These are phyloP conservation scores for Tylopilus orsonianus DNA, from an alignment of 1,284 basidiomycete genomes.

Conservation along the genomic window DNA sequence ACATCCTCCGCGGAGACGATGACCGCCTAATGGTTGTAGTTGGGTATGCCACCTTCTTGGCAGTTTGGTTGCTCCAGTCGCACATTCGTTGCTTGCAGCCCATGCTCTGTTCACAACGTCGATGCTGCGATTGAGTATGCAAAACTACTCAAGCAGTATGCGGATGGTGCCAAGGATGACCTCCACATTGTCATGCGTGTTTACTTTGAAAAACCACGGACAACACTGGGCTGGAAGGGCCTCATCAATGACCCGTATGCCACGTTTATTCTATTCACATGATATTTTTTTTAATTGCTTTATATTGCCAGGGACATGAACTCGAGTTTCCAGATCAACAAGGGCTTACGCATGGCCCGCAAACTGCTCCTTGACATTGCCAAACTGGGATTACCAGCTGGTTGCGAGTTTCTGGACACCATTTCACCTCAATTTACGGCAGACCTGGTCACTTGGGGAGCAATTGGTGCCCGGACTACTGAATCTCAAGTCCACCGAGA, in stretches of 20 bases:
- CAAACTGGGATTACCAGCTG: conserved; percentile 82
- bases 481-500: conserved; percentile 97
- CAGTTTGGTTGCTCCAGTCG: neutral
- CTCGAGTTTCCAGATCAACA: conserved; percentile 91
- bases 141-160: conserved; percentile 75
- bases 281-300: neutral
- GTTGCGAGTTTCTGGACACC: conserved; percentile 88
- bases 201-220: conserved; percentile 96
- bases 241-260: conserved; percentile 87
- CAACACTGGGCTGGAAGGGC: conserved; percentile 98
- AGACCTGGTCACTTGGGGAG: conserved; percentile 96
- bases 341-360: conserved; percentile 89
- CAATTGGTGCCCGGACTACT: conserved; percentile 94
- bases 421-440: conserved; percentile 94
- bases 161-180: conserved; percentile 79
- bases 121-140: conserved; percentile 87
- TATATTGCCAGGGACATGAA: conserved; percentile 58
- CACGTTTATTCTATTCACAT: neutral
- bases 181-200: conserved; percentile 96
- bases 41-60: conserved; percentile 42
- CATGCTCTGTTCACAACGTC: conserved; percentile 90
- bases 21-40: conserved; percentile 89
- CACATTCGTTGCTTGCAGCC: conserved; percentile 46
- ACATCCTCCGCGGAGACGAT: conserved; percentile 80
- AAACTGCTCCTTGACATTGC: conserved; percentile 86